A percentile compares a stretch with the other conserved stretches of the same genome.
Conservation (phyloP, 2,329 filamentous ascomycete genomes). For the Phialophora macrospora region DNA sequence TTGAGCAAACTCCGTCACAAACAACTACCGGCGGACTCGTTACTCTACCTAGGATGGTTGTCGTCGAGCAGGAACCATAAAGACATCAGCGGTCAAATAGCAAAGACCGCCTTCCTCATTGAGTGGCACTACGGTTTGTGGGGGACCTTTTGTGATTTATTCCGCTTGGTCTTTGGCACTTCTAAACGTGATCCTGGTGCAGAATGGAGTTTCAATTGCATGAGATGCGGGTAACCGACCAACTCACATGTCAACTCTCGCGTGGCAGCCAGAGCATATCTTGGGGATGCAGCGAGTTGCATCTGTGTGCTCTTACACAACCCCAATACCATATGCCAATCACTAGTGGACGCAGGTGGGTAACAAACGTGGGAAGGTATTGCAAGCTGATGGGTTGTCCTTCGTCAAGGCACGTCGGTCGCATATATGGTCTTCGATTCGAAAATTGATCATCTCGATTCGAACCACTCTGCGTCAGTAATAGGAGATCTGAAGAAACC, state of each 20-base stretch:
- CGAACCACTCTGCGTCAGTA: neutral
- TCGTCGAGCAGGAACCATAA: neutral
- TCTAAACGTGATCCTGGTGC: neutral
- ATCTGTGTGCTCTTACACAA: neutral
- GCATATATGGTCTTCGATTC: neutral
- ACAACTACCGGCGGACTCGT: neutral
- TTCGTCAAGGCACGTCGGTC: neutral
- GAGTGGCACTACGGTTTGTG: neutral
- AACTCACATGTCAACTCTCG: constrained; percentile 12
- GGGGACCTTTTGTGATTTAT: neutral
- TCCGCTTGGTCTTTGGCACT: neutral
- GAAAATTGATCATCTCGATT: neutral
- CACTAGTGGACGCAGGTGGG: neutral
- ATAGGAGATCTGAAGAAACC: neutral
- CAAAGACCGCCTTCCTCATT: neutral
- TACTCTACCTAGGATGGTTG: neutral
- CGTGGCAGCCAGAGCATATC: constrained; percentile 10
- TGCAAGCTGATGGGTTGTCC: neutral
- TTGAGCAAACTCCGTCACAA: constrained; percentile 3
- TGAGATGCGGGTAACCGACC: constrained; percentile 15
- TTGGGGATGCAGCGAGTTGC: neutral
- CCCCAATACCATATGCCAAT: neutral
- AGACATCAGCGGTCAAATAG: neutral
- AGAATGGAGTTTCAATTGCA: constrained; percentile 11
- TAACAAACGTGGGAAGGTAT: neutral